Conservation (phyloP, 2,329 filamentous ascomycete genomes). For the Lachnum nothofagi region DNA sequence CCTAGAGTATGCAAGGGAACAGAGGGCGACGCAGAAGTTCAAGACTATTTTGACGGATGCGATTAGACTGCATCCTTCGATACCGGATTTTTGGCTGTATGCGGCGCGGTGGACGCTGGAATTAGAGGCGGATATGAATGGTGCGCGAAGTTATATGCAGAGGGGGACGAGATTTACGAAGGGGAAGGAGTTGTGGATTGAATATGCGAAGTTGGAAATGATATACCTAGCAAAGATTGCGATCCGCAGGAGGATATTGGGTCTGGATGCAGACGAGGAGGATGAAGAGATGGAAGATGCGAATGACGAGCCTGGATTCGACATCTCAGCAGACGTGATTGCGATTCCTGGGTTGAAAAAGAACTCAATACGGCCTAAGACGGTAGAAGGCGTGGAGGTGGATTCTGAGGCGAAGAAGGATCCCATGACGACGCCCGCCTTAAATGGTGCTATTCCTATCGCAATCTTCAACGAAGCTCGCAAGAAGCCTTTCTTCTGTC, state of each 20-base stretch:
- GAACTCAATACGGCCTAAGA: constrained; percentile 42
- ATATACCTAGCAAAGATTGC: constrained; percentile 82
- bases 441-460: constrained; percentile 88
- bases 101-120: constrained; percentile 76
- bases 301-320: constrained; percentile 32
- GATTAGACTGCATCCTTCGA: constrained; percentile 78
- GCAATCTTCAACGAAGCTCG: constrained; percentile 85
- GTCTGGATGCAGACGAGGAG: constrained; percentile 49
- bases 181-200: constrained; percentile 72
- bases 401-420: constrained; percentile 36
- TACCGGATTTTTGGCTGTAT: constrained; percentile 77
- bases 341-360: constrained; percentile 50
- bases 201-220: constrained; percentile 89
- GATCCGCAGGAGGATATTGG: constrained; percentile 63
- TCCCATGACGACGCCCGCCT: constrained; percentile 61
- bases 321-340: constrained; percentile 44
- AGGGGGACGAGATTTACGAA: constrained; percentile 79
- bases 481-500: constrained; percentile 67
- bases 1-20: constrained; percentile 69
- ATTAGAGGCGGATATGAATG: constrained; percentile 77
- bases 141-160: constrained; percentile 80
- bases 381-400: constrained; percentile 49
- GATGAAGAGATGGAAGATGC: constrained; percentile 43
- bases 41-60: constrained; percentile 62
- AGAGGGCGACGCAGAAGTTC: constrained; percentile 62